phyloP scores from a whole-genome alignment of 1,284 basidiomycete species.

The Filobasidium uniguttulatum region DNA sequence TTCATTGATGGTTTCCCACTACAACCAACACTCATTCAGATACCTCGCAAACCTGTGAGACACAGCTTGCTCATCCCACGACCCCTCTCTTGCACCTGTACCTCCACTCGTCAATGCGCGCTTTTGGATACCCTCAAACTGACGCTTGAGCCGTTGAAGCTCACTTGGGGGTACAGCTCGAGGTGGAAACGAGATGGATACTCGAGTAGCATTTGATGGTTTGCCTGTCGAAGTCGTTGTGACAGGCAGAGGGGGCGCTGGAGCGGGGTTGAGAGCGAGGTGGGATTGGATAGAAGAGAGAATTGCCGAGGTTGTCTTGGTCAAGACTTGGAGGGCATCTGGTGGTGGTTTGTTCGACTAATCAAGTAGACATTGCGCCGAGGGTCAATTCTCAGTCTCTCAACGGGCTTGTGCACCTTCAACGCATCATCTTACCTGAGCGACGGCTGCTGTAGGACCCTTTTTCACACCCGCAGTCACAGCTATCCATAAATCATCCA shows the following conservation, averaged over 20 bases:
- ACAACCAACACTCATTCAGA: slow-evolving; percentile 52
- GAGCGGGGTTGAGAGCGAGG: slow-evolving; percentile 41
- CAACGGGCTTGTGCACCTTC: neutral
- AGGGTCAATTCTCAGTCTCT: slow-evolving; percentile 1
- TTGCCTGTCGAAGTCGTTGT: slow-evolving; percentile 26
- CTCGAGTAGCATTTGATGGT: too few relatives aligned
- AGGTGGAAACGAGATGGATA: slow-evolving; percentile 46
- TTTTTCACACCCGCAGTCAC: slow-evolving; percentile 65
- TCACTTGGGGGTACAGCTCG: slow-evolving; percentile 65
- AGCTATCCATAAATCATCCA: slow-evolving; percentile 64
- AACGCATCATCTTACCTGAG: slow-evolving; percentile 53
- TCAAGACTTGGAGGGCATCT: slow-evolving; percentile 64
- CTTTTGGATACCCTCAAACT: slow-evolving; percentile 73
- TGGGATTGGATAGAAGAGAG: slow-evolving; percentile 52
- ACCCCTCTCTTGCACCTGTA: slow-evolving; percentile 59
- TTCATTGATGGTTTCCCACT: too few relatives aligned
- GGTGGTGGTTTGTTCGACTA: slow-evolving; percentile 63
- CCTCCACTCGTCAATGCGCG: slow-evolving; percentile 73
- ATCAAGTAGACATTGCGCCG: neutral
- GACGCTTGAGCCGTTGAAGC: slow-evolving; percentile 70
- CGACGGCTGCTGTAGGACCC: slow-evolving; percentile 75
- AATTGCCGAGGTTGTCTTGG: slow-evolving; percentile 53
- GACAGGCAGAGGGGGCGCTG: slow-evolving; percentile 43
- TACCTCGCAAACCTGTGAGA: slow-evolving; percentile 62
- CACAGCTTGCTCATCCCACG: slow-evolving; percentile 62